Evolutionary conservation across 2,329 filamentous ascomycete species (phyloP), one percentile per base, ranked within the genome.

Genomic region (Blumeria graminis): DNA sequence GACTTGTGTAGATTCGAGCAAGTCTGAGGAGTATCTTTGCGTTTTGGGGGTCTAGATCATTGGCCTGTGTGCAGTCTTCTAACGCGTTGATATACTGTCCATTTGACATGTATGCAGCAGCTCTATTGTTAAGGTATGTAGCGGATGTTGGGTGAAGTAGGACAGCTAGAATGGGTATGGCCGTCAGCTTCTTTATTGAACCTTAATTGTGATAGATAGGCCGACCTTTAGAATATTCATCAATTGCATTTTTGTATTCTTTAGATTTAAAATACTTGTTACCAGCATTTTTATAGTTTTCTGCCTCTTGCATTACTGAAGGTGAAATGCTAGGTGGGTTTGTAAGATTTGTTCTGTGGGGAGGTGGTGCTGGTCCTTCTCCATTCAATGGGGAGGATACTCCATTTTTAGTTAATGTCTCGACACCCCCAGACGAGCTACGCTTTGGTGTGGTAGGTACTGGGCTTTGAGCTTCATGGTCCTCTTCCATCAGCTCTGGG

Each of bases 211-310:
- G 22, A 28, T 28, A 28, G 22, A 28, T 28, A 28, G 22, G 22
- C 22, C 22, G 22, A 94, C 90, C 90, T 78, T 94, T 94, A 63
- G 85, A 86, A 69, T 96, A 98, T 69, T 95, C 87, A 62, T 85
- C 78, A 67, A 96, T 89, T 28, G 92, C 90, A 66, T 84, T 83
- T 59, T 75, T 72, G 69, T 90, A 98, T 65, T 95, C 86, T 67
- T 84, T 86, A 61, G 89, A 86, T 73, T 95, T 96, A 77, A 95
- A 98, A 66, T 86, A 90, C 66, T 92, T 92, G 72, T 98, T 98
- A 58, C 92, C 92, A 1, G 86, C 80, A 63, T 85, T 79, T 74
- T 98, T 98, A 77, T 83, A 94, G 11, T 80, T 76, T 71, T 98
- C 92, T 32, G 90, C 87, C 66, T 95, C 86, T 56, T 90, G 84